Conservation (phyloP, 257 asterid species). For the Mentha longifolia region DNA sequence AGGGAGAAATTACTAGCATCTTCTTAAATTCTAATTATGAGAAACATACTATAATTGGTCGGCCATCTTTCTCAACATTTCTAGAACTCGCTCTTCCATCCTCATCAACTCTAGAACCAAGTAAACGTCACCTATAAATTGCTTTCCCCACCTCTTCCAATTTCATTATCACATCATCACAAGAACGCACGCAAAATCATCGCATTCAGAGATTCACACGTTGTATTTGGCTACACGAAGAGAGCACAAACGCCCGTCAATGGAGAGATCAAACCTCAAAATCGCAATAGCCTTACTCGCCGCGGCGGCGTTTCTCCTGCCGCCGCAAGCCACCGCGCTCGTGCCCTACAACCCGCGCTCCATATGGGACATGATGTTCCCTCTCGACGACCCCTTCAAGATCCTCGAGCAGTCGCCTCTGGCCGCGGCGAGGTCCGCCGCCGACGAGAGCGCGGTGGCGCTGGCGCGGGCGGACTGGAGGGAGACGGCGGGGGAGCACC, state of each 20-base stretch:
- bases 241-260: background rate
- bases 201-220: too few relatives aligned
- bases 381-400: conserved; percentile 48
- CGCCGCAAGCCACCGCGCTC: conserved; percentile 35
- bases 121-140: conserved; percentile 21
- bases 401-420: conserved; percentile 52
- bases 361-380: conserved; percentile 39
- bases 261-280: conserved; percentile 22
- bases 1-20: too few relatives aligned
- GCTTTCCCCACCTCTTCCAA: background rate
- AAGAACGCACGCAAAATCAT: too few relatives aligned
- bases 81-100: background rate
- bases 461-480: conserved; percentile 81
- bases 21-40: too few relatives aligned
- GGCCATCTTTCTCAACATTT: background rate
- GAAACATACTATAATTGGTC: too few relatives aligned
- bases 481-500: conserved; percentile 64
- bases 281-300: conserved; percentile 4
- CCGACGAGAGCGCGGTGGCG: conserved; percentile 37
- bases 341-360: conserved; percentile 46
- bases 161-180: too few relatives aligned
- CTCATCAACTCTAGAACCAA: background rate
- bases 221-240: background rate
- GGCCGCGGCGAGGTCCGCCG: conserved; percentile 35
- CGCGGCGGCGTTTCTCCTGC: background rate